These are phyloP conservation scores for Colletotrichum brevisporum DNA, from an alignment of 2,329 filamentous ascomycete species.

Conservation along the genomic window DNA sequence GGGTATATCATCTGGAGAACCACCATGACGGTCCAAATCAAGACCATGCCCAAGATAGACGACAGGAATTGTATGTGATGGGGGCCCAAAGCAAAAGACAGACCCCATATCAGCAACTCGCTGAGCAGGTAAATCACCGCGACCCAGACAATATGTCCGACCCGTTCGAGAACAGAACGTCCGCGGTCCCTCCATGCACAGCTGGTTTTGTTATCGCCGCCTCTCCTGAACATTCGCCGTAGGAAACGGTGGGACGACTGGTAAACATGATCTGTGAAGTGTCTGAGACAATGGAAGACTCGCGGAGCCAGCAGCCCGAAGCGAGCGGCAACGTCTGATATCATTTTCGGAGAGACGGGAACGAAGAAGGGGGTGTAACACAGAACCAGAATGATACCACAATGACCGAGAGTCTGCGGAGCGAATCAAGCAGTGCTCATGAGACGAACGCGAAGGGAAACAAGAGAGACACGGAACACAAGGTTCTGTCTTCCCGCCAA, in stretches of 20 bases:
- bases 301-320: slow-evolving; percentile 21
- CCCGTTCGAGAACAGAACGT: not conserved
- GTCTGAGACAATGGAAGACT: slow-evolving; percentile 49
- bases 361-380: slow-evolving; percentile 2
- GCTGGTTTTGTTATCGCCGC: not conserved
- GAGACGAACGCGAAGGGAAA: not conserved
- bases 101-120: slow-evolving; percentile 62
- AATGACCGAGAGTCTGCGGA: not conserved
- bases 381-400: slow-evolving; percentile 1
- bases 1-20: slow-evolving; percentile 41
- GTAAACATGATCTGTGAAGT: slow-evolving; percentile 32
- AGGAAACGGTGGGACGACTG: slow-evolving; percentile 1
- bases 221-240: slow-evolving; percentile 30
- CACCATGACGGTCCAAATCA: slow-evolving; percentile 55
- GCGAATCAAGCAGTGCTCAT: not conserved
- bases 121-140: slow-evolving; percentile 55
- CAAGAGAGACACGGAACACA: slow-evolving; percentile 23
- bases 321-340: slow-evolving; percentile 10
- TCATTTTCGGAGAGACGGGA: slow-evolving; percentile 17
- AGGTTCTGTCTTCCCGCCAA: slow-evolving; percentile 10
- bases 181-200: slow-evolving; percentile 8
- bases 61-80: slow-evolving; percentile 59
- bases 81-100: slow-evolving; percentile 53
- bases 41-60: slow-evolving; percentile 62
- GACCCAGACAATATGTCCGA: slow-evolving; percentile 50